Percentiles rank a stretch among this genome's conserved stretches.
Conservation (phyloP, 1,284 basidiomycete species). For the Ustilago hordei region DNA sequence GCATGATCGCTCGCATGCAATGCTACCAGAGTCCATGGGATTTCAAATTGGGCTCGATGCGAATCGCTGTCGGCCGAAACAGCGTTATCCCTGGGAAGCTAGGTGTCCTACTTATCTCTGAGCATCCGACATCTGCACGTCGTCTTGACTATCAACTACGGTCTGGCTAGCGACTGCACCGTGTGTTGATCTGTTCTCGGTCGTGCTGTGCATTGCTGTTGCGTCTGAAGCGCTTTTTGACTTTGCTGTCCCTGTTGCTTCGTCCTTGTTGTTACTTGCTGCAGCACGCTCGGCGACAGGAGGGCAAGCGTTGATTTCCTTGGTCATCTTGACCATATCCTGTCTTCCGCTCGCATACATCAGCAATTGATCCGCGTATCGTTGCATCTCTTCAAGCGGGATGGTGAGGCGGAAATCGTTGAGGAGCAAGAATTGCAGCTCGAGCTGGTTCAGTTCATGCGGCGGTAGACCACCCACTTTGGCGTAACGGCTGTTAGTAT, state of each 20-base stretch:
- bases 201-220: neutral
- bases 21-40: neutral
- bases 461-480: slow-evolving; percentile 97
- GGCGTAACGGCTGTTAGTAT: slow-evolving; percentile 98
- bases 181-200: slow-evolving; percentile 3
- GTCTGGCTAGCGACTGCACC: neutral
- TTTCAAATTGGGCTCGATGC: neutral
- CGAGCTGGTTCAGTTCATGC: slow-evolving; percentile 93
- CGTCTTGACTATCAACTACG: slow-evolving; percentile 29
- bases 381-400: slow-evolving; percentile 89
- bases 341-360: slow-evolving; percentile 70
- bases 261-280: neutral
- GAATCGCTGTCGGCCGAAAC: neutral
- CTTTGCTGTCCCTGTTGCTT: neutral
- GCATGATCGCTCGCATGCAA: neutral
- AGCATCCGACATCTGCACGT: slow-evolving; percentile 43
- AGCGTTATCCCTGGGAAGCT: neutral
- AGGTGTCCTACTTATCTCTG: neutral
- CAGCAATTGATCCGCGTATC: slow-evolving; percentile 88
- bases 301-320: slow-evolving; percentile 4
- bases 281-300: neutral
- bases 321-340: slow-evolving; percentile 38
- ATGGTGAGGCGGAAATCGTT: slow-evolving; percentile 95
- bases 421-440: slow-evolving; percentile 93
- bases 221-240: neutral